Percentiles rank a stretch among this genome's conserved stretches.
phyloP scores from a whole-genome alignment of 2,329 filamentous ascomycete species.

The Pezicula carpinea region DNA sequence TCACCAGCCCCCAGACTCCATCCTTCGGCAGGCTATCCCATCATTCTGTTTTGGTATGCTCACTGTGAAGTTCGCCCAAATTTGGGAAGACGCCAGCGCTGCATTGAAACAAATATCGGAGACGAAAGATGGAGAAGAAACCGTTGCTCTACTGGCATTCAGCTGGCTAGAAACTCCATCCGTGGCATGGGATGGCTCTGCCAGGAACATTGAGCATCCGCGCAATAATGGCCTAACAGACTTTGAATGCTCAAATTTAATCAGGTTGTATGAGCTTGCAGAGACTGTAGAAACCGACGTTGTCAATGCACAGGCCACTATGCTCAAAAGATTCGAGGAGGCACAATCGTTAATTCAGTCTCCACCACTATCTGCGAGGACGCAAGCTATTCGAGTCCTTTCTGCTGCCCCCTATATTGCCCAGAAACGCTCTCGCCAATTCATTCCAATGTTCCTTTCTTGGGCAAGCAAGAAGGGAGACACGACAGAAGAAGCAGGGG shows the following conservation, averaged over 20 bases:
- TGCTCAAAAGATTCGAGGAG: constrained; percentile 60
- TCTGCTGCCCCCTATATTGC: constrained; percentile 69
- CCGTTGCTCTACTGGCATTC: constrained; percentile 68
- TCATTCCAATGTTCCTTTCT: constrained; percentile 81
- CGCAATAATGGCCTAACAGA: constrained; percentile 51
- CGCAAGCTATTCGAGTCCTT: constrained; percentile 76
- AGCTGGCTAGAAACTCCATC: constrained; percentile 66
- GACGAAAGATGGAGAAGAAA: constrained; percentile 65
- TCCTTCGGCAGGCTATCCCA: constrained; percentile 69
- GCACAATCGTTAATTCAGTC: constrained; percentile 52
- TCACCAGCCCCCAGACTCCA: constrained; percentile 58
- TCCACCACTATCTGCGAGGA: constrained; percentile 55
- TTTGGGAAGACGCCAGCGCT: constrained; percentile 80
- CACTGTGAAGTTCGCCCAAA: constrained; percentile 75
- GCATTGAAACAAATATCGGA: constrained; percentile 72
- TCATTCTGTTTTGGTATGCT: constrained; percentile 85
- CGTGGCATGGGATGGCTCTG: constrained; percentile 45
- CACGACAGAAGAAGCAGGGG: constrained; percentile 21
- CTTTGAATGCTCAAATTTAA: constrained; percentile 80
- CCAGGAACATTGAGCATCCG: constrained; percentile 30
- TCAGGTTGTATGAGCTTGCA: constrained; percentile 50
- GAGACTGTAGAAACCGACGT: constrained; percentile 47
- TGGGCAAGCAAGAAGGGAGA: constrained; percentile 59
- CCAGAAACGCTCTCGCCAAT: constrained; percentile 77
- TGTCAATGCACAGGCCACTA: constrained; percentile 48